Evolutionary conservation across 2,329 filamentous ascomycete species (phyloP).

Genomic region (Diatrype stigma): DNA sequence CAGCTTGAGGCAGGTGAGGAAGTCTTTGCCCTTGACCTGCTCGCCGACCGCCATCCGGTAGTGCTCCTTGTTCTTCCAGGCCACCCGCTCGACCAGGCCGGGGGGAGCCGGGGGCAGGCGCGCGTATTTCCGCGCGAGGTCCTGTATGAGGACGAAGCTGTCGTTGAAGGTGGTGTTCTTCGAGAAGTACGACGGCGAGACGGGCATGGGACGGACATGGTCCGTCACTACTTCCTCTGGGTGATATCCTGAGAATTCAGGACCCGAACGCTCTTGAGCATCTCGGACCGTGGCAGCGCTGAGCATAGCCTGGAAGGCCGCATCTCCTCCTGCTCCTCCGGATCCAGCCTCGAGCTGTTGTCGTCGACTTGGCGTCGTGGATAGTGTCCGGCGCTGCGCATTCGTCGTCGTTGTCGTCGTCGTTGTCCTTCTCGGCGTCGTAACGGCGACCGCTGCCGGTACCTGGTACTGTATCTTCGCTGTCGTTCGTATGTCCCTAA

Average conservation of each 20-base stretch:
- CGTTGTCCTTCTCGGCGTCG: constrained; percentile 14
- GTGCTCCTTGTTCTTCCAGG: constrained; percentile 76
- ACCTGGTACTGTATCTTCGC: constrained; percentile 17
- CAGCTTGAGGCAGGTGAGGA: constrained; percentile 69
- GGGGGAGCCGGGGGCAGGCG: constrained; percentile 65
- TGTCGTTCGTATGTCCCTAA: constrained; percentile 21
- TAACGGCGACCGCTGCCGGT: constrained; percentile 9
- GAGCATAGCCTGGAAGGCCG: constrained; percentile 2
- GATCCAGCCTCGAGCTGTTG: constrained; percentile 1
- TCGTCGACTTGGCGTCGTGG: constrained; percentile 11
- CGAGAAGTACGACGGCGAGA: constrained; percentile 92
- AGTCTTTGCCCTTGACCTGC: constrained; percentile 70
- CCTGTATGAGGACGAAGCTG: constrained; percentile 68
- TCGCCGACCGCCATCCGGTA: constrained; percentile 71
- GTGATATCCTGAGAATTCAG: constrained; percentile 8
- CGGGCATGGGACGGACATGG: constrained; percentile 72
- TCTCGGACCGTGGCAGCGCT: no score
- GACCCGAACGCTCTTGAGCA: neutral
- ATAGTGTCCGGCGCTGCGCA: constrained; percentile 13
- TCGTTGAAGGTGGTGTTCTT: constrained; percentile 83
- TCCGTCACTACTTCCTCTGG: constrained; percentile 30
- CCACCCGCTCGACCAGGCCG: constrained; percentile 64
- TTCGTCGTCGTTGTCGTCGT: constrained; percentile 14
- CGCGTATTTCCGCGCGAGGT: constrained; percentile 67
- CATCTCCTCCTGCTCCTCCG: constrained; percentile 1